Percentiles rank a stretch among this genome's conserved stretches.
These are phyloP conservation scores for Penicillium maclennaniae DNA, from an alignment of 495 filamentous ascomycete species.

Conservation along the genomic window DNA sequence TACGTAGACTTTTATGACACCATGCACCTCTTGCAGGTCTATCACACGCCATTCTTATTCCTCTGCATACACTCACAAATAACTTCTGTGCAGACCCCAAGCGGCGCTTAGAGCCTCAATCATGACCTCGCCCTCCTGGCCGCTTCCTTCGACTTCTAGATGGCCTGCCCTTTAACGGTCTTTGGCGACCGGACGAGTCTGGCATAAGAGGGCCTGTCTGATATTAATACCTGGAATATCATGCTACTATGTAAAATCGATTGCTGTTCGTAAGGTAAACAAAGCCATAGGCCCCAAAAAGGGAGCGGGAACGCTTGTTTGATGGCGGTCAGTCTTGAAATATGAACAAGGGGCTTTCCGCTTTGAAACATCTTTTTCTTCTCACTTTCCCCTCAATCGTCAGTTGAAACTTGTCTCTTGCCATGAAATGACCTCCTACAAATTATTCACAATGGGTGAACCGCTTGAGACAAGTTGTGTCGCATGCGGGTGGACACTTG, in stretches of 20 bases:
- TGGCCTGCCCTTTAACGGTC: too few relatives aligned
- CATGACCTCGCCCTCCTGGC: too few relatives aligned
- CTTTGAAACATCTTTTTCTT: not conserved
- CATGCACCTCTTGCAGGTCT: too few relatives aligned
- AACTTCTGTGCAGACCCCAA: too few relatives aligned
- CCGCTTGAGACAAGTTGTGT: not conserved
- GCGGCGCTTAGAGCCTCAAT: too few relatives aligned
- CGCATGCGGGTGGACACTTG: constrained; percentile 11
- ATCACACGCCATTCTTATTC: too few relatives aligned
- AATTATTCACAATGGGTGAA: constrained; percentile 5
- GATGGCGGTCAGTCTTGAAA: not conserved
- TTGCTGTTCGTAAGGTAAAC: not conserved
- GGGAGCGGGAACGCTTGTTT: not conserved
- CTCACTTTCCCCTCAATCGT: not conserved
- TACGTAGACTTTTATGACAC: too few relatives aligned
- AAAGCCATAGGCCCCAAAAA: constrained; percentile 1
- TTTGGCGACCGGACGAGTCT: too few relatives aligned
- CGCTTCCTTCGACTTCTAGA: too few relatives aligned
- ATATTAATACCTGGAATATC: not conserved
- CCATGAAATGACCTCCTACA: not conserved
- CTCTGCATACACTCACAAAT: too few relatives aligned
- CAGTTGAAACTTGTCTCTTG: not conserved
- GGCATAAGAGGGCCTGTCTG: not conserved
- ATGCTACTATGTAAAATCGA: not conserved
- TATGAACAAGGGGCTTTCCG: not conserved